Conservation (phyloP, 352 stramenopile genomes). For the Globisporangium solare region DNA sequence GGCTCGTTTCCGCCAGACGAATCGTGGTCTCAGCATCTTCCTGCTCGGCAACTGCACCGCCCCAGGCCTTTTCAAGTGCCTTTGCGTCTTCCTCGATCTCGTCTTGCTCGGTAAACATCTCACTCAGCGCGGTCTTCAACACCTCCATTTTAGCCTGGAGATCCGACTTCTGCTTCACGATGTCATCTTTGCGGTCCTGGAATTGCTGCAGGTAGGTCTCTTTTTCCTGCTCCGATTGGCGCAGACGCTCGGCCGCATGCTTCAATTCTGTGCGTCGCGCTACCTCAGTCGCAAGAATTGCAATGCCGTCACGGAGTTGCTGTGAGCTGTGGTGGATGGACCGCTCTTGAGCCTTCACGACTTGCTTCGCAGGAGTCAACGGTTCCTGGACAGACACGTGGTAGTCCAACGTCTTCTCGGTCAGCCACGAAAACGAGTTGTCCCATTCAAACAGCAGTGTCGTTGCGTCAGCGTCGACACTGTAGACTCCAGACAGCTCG, state of each 20-base stretch:
- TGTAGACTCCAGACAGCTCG: slow-evolving; percentile 41
- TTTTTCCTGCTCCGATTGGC: slow-evolving; percentile 31
- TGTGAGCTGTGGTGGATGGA: slow-evolving; percentile 19
- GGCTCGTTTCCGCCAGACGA: slow-evolving; percentile 41
- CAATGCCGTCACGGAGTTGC: slow-evolving; percentile 26
- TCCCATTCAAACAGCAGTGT: slow-evolving; percentile 74
- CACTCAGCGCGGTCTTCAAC: slow-evolving; percentile 36
- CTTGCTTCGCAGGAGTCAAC: slow-evolving; percentile 31
- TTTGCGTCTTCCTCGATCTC: slow-evolving; percentile 41
- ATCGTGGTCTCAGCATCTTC: slow-evolving; percentile 74
- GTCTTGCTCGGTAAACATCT: slow-evolving; percentile 40
- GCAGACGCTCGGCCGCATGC: slow-evolving; percentile 28
- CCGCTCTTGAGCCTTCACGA: slow-evolving; percentile 27
- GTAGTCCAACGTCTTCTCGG: slow-evolving; percentile 83
- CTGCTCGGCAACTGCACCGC: slow-evolving; percentile 31
- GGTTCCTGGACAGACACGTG: slow-evolving; percentile 72
- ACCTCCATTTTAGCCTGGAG: slow-evolving; percentile 61
- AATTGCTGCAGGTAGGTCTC: slow-evolving; percentile 31
- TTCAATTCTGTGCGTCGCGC: slow-evolving; percentile 30
- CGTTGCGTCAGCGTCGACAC: slow-evolving; percentile 29
- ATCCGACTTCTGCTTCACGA: slow-evolving; percentile 29
- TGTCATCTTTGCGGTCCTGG: slow-evolving; percentile 19
- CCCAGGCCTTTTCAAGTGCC: slow-evolving; percentile 31
- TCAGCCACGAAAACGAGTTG: slow-evolving; percentile 83
- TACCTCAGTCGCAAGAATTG: slow-evolving; percentile 29